phyloP scores from a whole-genome alignment of 768 basidiomycete species.

The Nidularia sp. region DNA sequence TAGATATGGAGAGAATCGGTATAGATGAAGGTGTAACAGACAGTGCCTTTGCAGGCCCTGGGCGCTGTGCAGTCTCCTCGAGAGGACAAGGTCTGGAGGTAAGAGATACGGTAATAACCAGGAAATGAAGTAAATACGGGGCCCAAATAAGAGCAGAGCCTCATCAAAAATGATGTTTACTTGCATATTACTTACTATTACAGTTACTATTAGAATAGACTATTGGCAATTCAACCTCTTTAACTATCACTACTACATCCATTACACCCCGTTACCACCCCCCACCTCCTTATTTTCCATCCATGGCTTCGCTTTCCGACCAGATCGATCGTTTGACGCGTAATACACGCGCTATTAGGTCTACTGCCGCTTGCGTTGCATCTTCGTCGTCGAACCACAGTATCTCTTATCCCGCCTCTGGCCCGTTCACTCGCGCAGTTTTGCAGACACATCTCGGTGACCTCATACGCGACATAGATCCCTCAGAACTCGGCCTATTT shows the following conservation, averaged over 20 bases:
- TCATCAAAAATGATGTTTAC: no score
- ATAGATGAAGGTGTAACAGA: no score
- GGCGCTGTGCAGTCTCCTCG: no score
- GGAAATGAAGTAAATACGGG: no score
- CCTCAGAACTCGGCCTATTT: slow-evolving; percentile 77
- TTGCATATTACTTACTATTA: no score
- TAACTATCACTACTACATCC: neutral
- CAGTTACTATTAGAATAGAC: neutral
- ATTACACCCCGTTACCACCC: no score
- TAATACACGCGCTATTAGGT: slow-evolving; percentile 48
- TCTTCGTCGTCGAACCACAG: slow-evolving; percentile 9
- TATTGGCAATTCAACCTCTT: neutral
- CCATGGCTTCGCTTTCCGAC: slow-evolving; percentile 58
- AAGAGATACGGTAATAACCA: no score
- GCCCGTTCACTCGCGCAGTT: slow-evolving; percentile 63
- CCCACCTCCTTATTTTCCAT: no score
- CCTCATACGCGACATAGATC: slow-evolving; percentile 76
- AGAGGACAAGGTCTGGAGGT: no score
- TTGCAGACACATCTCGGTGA: slow-evolving; percentile 62
- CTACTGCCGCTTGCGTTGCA: slow-evolving; percentile 30
- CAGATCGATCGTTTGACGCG: slow-evolving; percentile 63
- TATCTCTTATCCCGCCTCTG: slow-evolving; percentile 15
- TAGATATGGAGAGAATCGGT: no score
- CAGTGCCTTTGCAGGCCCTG: no score
- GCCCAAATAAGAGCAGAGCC: no score